These are phyloP conservation scores for Candida gorgasii DNA, from an alignment of 805 yeast genomes.

Conservation along the genomic window DNA sequence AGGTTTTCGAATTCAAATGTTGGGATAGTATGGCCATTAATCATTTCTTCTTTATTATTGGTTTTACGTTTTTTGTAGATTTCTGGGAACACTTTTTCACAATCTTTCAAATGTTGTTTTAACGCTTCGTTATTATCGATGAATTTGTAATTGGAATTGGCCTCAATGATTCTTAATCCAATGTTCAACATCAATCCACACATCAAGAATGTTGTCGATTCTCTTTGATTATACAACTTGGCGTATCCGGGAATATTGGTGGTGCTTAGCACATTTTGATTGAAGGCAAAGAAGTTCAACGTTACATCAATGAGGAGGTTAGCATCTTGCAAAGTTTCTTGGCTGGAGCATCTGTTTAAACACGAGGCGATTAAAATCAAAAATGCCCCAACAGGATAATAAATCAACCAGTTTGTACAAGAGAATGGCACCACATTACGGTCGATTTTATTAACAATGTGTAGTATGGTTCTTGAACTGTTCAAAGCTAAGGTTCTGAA, in stretches of 20 bases:
- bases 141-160: conserved; percentile 18
- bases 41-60: not conserved
- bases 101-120: conserved; percentile 17
- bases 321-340: conserved; percentile 30
- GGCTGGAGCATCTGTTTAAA: conserved; percentile 30
- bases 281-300: conserved; percentile 18
- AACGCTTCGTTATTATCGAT: conserved; percentile 20
- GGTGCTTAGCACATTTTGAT: conserved; percentile 6
- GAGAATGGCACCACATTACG: conserved; percentile 22
- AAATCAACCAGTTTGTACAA: conserved; percentile 32
- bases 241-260: not conserved
- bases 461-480: conserved; percentile 39
- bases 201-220: conserved; percentile 21
- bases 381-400: conserved; percentile 34
- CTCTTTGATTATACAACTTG: conserved; percentile 18
- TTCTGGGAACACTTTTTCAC: conserved; percentile 24
- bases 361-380: conserved; percentile 29
- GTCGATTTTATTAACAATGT: conserved; percentile 23
- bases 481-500: conserved; percentile 33
- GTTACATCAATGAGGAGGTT: conserved; percentile 25
- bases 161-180: conserved; percentile 24
- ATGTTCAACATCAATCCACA: conserved; percentile 23
- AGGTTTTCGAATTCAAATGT: not conserved
- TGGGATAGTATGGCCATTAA: not conserved
- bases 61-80: conserved; percentile 8